Conservation (phyloP, 345 rosid species). For the Abelmoschus esculentus region DNA sequence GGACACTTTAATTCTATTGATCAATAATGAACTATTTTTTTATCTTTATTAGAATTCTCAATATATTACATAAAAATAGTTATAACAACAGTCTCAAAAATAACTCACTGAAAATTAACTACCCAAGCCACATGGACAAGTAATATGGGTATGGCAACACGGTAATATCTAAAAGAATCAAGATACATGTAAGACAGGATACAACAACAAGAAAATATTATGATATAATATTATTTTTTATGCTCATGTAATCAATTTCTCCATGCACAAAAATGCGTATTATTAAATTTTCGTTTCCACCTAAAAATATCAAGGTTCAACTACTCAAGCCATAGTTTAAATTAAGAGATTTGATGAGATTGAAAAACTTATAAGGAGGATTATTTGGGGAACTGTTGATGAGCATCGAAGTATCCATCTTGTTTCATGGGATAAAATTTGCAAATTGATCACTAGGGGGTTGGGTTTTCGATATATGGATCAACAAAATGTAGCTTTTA, state of each 20-base stretch:
- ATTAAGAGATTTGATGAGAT: neutral
- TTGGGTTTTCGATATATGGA: too few species aligned
- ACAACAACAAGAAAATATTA: neutral
- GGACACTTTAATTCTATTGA: neutral
- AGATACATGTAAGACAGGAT: neutral
- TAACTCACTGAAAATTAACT: neutral
- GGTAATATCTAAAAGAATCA: neutral
- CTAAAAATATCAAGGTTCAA: neutral
- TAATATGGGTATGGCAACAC: neutral
- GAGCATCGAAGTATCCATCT: too few species aligned
- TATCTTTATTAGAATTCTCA: neutral
- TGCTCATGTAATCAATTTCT: neutral
- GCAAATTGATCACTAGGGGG: too few species aligned
- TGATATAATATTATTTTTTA: neutral
- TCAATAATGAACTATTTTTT: neutral
- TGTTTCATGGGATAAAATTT: too few species aligned
- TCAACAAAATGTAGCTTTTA: too few species aligned
- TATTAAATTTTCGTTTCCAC: neutral
- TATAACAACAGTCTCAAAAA: neutral
- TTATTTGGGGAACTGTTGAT: too few species aligned
- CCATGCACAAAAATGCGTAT: constrained; percentile 16
- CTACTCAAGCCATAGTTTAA: neutral
- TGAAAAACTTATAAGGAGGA: too few species aligned
- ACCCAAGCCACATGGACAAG: neutral
- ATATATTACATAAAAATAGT: neutral